Evolutionary conservation across 257 asterid genomes (phyloP), one percentile per base, ranked within the genome.

Genomic region (Anisodus tanguticus): DNA sequence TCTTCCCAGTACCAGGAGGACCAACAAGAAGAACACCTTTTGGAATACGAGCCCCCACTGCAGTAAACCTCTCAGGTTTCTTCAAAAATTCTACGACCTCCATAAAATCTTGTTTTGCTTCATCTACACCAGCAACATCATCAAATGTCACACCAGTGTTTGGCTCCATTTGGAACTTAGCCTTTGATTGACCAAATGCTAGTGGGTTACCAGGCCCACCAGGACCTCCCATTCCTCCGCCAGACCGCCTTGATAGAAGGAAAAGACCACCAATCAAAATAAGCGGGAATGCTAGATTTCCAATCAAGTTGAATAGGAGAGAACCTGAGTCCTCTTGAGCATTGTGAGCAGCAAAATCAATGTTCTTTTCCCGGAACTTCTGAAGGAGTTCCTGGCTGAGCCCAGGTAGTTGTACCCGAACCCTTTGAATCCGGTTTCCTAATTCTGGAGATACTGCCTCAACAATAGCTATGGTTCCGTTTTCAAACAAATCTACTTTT

Each of bases 221-320:
- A 47, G 98, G 99, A 55, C 99, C 99, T 16, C 98, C 99, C 98
- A 96, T 94, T 87, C 99, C 99, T 64, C 98, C 98, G 4, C 95
- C 86, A 78, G 97, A 93, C 76, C 98, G 89, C 84, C 98, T 92
- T 2, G 98, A 97, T 31, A 95, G 97, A 80, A 97, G 97, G 92
- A 97, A 97, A 70, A 97, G 93, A 79, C 99, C 99, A 15, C 99
- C 99, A 39, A 95, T 97, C 82, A 97, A 86, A 88, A 97, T 86
- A 51, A 93, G 81, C 3, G 99, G 99, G 91, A 97, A 95, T 68
- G 97, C 98, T 83, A 97, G 84, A 79, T 95, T 95, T 43, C 98
- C 97, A 82, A 95, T 93, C 87, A 97, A 89, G 90, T 97, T 93
- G 67, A 92, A 92, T 70, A 97, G 86, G 78, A 93, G 80, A 58